These are phyloP conservation scores for Trichoderma polysporum DNA, from an alignment of 2,329 filamentous ascomycete genomes.

Conservation along the genomic window DNA sequence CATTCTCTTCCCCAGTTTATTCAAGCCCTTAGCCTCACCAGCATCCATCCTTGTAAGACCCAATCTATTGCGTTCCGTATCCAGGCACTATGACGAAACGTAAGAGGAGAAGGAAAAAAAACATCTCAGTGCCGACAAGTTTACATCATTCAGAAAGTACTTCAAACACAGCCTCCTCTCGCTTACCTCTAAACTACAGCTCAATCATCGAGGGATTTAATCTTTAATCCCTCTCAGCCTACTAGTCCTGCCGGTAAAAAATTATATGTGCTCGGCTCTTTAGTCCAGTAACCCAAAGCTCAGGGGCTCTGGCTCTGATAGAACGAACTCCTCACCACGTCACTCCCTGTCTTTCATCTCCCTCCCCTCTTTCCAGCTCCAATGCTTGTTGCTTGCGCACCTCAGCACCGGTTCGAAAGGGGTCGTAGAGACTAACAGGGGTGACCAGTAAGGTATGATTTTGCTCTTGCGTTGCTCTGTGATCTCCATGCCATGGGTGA, in stretches of 20 bases:
- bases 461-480: slow-evolving; percentile 62
- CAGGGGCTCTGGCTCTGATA: slow-evolving; percentile 61
- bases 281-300: slow-evolving; percentile 63
- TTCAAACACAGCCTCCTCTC: slow-evolving; percentile 9
- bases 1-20: slow-evolving; percentile 7
- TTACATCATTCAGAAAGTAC: neutral
- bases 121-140: slow-evolving; percentile 11
- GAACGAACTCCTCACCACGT: slow-evolving; percentile 47
- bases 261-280: slow-evolving; percentile 60
- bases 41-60: neutral
- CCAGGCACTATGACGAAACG: slow-evolving; percentile 1
- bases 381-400: slow-evolving; percentile 35
- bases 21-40: slow-evolving; percentile 1
- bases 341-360: slow-evolving; percentile 23
- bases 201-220: neutral
- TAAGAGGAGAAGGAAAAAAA: neutral
- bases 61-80: neutral
- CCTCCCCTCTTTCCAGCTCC: neutral
- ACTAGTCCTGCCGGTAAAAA: neutral
- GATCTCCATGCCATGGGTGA: slow-evolving; percentile 55
- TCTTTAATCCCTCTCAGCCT: neutral
- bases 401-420: slow-evolving; percentile 26
- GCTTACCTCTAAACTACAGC: neutral
- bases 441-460: slow-evolving; percentile 16
- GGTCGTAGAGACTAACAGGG: neutral